Percentiles rank a stretch among this genome's conserved stretches.
These are phyloP conservation scores for Xylona heveae DNA, from an alignment of 495 filamentous ascomycete genomes.

Conservation along the genomic window DNA sequence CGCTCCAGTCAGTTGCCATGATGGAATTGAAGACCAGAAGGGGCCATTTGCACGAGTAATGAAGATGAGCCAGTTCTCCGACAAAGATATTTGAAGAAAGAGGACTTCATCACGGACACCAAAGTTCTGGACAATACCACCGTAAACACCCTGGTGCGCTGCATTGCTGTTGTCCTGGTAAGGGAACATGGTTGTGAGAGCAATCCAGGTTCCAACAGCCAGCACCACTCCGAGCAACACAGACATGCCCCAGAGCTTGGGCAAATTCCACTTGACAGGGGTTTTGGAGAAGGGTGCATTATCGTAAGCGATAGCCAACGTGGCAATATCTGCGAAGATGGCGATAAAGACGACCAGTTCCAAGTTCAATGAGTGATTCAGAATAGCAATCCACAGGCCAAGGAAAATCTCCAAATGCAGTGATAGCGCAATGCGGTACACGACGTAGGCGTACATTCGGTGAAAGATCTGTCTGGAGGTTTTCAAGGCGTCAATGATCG, in stretches of 20 bases:
- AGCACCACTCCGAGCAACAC: constrained; percentile 62
- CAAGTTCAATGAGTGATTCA: constrained; percentile 66
- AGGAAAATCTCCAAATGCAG: constrained; percentile 80
- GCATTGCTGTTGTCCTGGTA: constrained; percentile 18
- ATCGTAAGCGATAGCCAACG: constrained; percentile 83
- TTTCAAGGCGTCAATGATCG: constrained; percentile 85
- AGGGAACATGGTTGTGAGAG: constrained; percentile 46
- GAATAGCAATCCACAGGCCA: constrained; percentile 72
- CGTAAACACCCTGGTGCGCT: constrained; percentile 36
- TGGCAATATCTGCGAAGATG: constrained; percentile 88
- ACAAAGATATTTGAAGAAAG: constrained; percentile 77
- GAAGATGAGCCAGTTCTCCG: constrained; percentile 94
- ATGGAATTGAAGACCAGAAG: constrained; percentile 70
- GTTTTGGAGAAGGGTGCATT: constrained; percentile 71
- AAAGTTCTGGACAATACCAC: constrained; percentile 73
- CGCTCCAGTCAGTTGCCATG: constrained; percentile 56
- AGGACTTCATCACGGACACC: constrained; percentile 64
- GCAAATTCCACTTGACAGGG: constrained; percentile 87
- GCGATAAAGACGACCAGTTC: constrained; percentile 82
- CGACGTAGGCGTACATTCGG: constrained; percentile 91
- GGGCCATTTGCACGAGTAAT: constrained; percentile 77
- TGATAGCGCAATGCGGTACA: constrained; percentile 86
- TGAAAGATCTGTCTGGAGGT: constrained; percentile 91
- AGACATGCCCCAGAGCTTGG: constrained; percentile 82
- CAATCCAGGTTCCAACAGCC: constrained; percentile 67